These are phyloP conservation scores for Cyberlindnera japonica DNA, from an alignment of 805 yeast species.

Conservation along the genomic window DNA sequence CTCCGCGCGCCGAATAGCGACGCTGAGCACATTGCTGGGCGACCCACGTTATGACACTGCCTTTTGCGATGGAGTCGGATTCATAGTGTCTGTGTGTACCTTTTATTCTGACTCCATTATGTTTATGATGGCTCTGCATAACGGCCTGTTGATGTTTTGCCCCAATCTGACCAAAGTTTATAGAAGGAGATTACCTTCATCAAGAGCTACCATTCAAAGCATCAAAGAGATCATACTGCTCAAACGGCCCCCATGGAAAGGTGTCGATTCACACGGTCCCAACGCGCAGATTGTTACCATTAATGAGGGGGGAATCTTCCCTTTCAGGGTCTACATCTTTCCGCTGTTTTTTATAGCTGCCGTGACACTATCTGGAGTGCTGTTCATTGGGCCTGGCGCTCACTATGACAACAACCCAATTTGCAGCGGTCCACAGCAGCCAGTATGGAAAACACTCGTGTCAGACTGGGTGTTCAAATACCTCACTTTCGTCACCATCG, in stretches of 20 bases:
- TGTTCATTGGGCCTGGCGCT: conserved; percentile 13
- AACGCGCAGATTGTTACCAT: conserved; percentile 2
- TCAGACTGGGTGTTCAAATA: conserved; percentile 19
- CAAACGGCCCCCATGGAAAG: conserved; percentile 5
- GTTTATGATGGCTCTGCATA: conserved; percentile 21
- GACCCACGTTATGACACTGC: not conserved
- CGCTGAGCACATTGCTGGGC: not conserved
- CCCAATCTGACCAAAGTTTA: conserved; percentile 14
- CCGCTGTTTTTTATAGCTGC: not conserved
- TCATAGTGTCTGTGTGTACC: conserved; percentile 10
- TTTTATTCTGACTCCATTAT: conserved; percentile 20
- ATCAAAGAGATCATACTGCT: conserved; percentile 4
- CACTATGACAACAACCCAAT: conserved; percentile 13
- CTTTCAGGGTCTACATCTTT: conserved; percentile 4
- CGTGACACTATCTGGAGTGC: conserved; percentile 8
- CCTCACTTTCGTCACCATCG: conserved; percentile 16
- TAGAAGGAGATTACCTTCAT: conserved; percentile 10
- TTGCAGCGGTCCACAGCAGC: conserved; percentile 17
- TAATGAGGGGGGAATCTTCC: conserved; percentile 25
- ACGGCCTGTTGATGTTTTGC: conserved; percentile 20
- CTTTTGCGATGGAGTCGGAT: conserved; percentile 24
- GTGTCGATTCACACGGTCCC: conserved; percentile 7
- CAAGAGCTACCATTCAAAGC: conserved; percentile 5
- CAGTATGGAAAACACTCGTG: conserved; percentile 23
- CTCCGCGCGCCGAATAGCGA: conserved; percentile 4